Conservation (phyloP, 2,329 filamentous ascomycete species). For the Lojkania enalia region DNA sequence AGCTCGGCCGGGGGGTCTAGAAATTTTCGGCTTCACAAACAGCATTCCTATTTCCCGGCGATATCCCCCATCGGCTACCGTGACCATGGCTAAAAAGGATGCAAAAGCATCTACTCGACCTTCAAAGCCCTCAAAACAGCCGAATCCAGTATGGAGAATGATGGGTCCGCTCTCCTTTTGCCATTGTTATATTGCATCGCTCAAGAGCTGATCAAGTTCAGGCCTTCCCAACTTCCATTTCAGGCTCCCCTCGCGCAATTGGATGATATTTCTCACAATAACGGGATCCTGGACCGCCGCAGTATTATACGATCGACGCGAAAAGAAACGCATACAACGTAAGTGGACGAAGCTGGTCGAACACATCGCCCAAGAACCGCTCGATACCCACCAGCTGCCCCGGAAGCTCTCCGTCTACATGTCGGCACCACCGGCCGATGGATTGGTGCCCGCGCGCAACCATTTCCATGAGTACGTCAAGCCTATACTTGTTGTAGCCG, state of each 20-base stretch:
- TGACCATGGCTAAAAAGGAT: conserved; percentile 37
- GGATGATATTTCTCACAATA: conserved; percentile 90
- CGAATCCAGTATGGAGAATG: conserved; percentile 45
- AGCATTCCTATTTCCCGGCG: no score
- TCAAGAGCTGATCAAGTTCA: conserved; percentile 36
- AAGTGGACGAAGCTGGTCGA: conserved; percentile 87
- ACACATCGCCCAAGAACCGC: conserved; percentile 75
- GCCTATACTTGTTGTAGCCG: conserved; percentile 84
- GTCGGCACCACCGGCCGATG: conserved; percentile 83
- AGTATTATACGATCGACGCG: conserved; percentile 87
- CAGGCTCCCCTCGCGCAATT: conserved; percentile 91
- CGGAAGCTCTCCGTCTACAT: conserved; percentile 86
- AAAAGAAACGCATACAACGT: conserved; percentile 81
- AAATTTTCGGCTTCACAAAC: no score
- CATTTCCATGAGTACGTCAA: conserved; percentile 97
- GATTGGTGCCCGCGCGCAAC: conserved; percentile 81
- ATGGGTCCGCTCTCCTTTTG: conserved; percentile 36
- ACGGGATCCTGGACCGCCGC: conserved; percentile 77
- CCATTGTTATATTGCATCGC: conserved; percentile 4
- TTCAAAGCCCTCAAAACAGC: conserved; percentile 35
- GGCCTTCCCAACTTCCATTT: conserved; percentile 82
- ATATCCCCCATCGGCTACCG: not conserved
- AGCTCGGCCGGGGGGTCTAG: no score
- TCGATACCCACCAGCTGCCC: conserved; percentile 73
- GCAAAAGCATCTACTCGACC: conserved; percentile 31